Base-by-base conservation (phyloP, 2,329 filamentous ascomycete genomes). In the Phyllosticta paracitricarpa region DNA sequence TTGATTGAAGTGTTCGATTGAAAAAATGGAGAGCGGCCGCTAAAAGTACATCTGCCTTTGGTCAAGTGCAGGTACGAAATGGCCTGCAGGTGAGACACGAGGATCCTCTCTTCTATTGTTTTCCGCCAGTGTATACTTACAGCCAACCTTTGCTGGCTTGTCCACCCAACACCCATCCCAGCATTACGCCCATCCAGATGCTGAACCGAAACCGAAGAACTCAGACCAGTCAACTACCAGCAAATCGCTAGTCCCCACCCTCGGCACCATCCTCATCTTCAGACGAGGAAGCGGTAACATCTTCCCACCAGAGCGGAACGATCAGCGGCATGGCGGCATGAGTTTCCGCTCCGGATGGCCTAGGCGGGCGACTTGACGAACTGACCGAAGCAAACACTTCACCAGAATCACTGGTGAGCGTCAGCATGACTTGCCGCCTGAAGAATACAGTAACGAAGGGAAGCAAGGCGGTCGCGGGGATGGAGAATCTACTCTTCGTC, bases 401-500 rank as follows among this genome's bases (percentile, higher is more conserved):
- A 22, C 19, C 19, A 22, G 4, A 30, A 8, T 8, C 9, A 30
- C 6, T 30, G 28, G 6, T 30, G 28, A 22, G 33, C 33, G 10
- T 40, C 14, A 40, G 33, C 33, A 5, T 12, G 14, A 10, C 12
- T 40, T 12, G 33, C 33, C 33, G 33, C 6, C 33, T 12, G 33
- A 40, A 12, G 33, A 12, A 14, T 10, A 10, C 2, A 17, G 14
- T 2, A 40, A 40, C 10, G 14, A 40, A 17, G 33, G 33, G 33
- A 40, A 40, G 33, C 33, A 40, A 40, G 33, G 33, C 10, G 33
- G 33, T 8, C 33, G 10, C 33, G 4, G 33, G 14, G 17, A 5
- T 40, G 33, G 33, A 40, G 51, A 22, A 22, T 57, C 48, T 61
- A 61, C 55, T 61, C 60, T 28, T 76, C 75, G 9, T 72, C 75